Evolutionary conservation across 2,329 filamentous ascomycete species (phyloP).

Genomic region (Thielaviopsis populi): DNA sequence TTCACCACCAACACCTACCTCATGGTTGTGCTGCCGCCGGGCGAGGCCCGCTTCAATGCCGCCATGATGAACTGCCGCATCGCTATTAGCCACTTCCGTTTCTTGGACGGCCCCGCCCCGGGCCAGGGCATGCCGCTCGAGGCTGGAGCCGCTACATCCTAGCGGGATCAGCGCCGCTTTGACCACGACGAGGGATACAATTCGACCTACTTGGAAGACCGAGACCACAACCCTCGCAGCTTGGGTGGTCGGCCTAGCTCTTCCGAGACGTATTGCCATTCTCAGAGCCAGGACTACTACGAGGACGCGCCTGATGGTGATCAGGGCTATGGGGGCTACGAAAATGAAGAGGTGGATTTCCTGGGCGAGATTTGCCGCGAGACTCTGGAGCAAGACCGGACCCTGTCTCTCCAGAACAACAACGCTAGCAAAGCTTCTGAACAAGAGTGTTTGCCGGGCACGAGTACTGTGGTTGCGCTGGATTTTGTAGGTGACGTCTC

Average conservation of each 20-base stretch:
- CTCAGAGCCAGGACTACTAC: background rate
- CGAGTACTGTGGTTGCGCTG: background rate
- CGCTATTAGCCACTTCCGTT: constrained; percentile 66
- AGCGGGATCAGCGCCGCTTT: constrained; percentile 13
- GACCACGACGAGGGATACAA: constrained; percentile 1
- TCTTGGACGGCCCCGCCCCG: constrained; percentile 37
- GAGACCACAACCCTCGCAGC: background rate
- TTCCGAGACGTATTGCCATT: background rate
- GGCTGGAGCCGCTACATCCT: constrained; percentile 11
- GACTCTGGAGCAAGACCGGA: background rate
- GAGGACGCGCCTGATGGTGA: background rate
- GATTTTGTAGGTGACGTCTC: background rate
- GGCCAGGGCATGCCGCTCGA: constrained; percentile 9
- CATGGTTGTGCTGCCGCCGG: constrained; percentile 77
- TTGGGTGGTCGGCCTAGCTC: background rate
- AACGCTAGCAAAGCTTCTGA: background rate
- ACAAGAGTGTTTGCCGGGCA: background rate
- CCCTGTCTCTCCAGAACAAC: background rate
- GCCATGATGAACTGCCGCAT: constrained; percentile 83
- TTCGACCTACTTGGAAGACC: background rate
- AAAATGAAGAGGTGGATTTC: constrained; percentile 1
- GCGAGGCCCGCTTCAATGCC: constrained; percentile 80
- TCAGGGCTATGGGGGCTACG: background rate
- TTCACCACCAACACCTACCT: constrained; percentile 98
- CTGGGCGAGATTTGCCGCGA: constrained; percentile 2